These are phyloP conservation scores for Starmerella riodocensis DNA, from an alignment of 805 yeast genomes.

Conservation along the genomic window DNA sequence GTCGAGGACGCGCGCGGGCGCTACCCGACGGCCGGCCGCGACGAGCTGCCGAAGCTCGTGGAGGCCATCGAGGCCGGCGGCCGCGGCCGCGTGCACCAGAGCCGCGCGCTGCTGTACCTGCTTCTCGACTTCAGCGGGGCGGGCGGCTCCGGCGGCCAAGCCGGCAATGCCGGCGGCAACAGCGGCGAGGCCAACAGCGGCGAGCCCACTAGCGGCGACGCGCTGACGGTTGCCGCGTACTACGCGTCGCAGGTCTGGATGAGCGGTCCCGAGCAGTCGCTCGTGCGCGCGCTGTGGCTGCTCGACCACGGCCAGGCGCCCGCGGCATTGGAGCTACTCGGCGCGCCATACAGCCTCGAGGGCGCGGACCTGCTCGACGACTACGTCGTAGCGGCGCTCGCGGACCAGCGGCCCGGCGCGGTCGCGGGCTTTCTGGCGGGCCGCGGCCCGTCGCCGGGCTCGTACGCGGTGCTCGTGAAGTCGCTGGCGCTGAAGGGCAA, in stretches of 20 bases:
- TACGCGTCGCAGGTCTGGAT: slow-evolving; percentile 16
- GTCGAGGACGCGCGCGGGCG: not conserved
- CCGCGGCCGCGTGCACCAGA: not conserved
- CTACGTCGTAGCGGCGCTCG: slow-evolving; percentile 9
- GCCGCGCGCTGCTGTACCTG: slow-evolving; percentile 12
- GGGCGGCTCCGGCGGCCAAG: too few relatives aligned
- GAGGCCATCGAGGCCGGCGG: slow-evolving; percentile 4
- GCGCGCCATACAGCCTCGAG: slow-evolving; percentile 11
- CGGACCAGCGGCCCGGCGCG: slow-evolving; percentile 2
- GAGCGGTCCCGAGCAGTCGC: slow-evolving; percentile 9
- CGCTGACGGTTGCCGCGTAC: slow-evolving; percentile 12
- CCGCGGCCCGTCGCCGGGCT: slow-evolving; percentile 2
- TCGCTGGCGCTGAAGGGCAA: slow-evolving; percentile 14
- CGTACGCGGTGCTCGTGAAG: slow-evolving; percentile 5
- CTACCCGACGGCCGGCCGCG: slow-evolving; percentile 13
- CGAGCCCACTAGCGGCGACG: too few relatives aligned
- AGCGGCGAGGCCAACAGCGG: not conserved
- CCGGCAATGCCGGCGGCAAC: too few relatives aligned
- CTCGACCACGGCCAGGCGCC: slow-evolving; percentile 12
- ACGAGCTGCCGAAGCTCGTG: slow-evolving; percentile 6
- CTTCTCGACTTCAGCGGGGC: slow-evolving; percentile 14
- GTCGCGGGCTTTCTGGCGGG: slow-evolving; percentile 10
- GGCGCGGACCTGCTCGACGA: slow-evolving; percentile 9
- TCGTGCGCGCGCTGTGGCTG: slow-evolving; percentile 13
- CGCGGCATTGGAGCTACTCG: slow-evolving; percentile 10